These are phyloP conservation scores for Ustilago curta DNA, from an alignment of 1,284 basidiomycete genomes.

Conservation along the genomic window DNA sequence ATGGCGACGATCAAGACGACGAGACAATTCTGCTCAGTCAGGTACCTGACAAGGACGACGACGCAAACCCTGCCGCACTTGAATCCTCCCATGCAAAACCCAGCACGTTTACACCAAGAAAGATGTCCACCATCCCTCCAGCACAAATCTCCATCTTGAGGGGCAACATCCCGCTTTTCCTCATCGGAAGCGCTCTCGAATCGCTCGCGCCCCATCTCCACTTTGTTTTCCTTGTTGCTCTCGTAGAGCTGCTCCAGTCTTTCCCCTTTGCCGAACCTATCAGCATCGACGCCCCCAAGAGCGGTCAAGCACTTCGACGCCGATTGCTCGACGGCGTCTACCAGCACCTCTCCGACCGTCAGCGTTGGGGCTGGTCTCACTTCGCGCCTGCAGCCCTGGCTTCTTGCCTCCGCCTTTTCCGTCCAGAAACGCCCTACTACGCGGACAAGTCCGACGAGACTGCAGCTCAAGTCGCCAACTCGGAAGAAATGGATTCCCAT, in stretches of 20 bases:
- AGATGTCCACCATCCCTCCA: constrained; percentile 37
- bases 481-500: constrained; percentile 45
- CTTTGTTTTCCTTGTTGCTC: constrained; percentile 49
- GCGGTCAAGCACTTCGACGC: constrained; percentile 47
- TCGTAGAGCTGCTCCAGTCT: constrained; percentile 49
- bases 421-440: constrained; percentile 17
- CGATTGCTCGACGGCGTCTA: constrained; percentile 52
- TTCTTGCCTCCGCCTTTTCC: constrained; percentile 27
- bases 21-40: constrained; percentile 44
- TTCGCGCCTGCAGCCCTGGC: constrained; percentile 44
- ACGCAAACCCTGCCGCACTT: constrained; percentile 20
- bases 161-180: constrained; percentile 57
- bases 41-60: constrained; percentile 40
- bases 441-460: constrained; percentile 31
- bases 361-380: constrained; percentile 29
- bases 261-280: constrained; percentile 59
- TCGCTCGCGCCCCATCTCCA: constrained; percentile 52
- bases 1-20: constrained; percentile 11
- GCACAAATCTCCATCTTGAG: constrained; percentile 57
- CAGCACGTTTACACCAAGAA: constrained; percentile 28
- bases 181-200: constrained; percentile 51
- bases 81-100: constrained; percentile 28
- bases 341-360: constrained; percentile 27
- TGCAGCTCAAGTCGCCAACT: constrained; percentile 34
- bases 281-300: constrained; percentile 29